Evolutionary conservation across 495 filamentous ascomycete genomes (phyloP).

Genomic region (Podospora didyma): DNA sequence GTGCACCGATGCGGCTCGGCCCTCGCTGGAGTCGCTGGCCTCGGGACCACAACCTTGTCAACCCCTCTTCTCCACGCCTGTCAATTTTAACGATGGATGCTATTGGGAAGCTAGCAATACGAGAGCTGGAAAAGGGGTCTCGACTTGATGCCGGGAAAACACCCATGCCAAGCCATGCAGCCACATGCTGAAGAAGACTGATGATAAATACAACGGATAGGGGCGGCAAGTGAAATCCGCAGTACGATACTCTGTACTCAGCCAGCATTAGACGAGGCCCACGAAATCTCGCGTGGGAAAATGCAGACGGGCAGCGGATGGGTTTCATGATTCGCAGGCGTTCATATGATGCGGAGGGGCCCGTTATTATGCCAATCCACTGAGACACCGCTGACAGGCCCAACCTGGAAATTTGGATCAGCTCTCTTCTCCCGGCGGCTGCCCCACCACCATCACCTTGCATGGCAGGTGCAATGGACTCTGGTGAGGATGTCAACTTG

Average conservation of each 20-base stretch:
- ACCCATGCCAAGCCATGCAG: too few relatives aligned
- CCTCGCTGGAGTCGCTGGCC: background rate
- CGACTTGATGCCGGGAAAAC: background rate
- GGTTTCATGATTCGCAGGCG: constrained; percentile 9
- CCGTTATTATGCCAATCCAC: constrained; percentile 9
- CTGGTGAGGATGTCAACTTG: background rate
- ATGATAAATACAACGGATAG: too few relatives aligned
- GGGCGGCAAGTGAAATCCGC: too few relatives aligned
- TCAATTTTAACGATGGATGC: background rate
- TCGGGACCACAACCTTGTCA: background rate
- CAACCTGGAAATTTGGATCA: constrained; percentile 5
- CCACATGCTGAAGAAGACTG: too few relatives aligned
- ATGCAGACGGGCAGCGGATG: background rate
- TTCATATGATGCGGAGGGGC: constrained; percentile 4
- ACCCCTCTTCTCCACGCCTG: background rate
- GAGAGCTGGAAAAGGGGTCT: background rate
- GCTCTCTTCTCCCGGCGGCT: background rate
- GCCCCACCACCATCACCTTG: background rate
- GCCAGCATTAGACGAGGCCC: too few relatives aligned
- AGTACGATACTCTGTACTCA: too few relatives aligned
- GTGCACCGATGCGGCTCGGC: constrained; percentile 1
- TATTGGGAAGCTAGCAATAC: too few relatives aligned
- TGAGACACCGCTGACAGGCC: constrained; percentile 3
- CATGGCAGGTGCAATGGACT: background rate
- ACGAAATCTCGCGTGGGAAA: background rate